These are phyloP conservation scores for Penicillium sp. DNA, from an alignment of 2,329 filamentous ascomycete genomes.

Conservation along the genomic window DNA sequence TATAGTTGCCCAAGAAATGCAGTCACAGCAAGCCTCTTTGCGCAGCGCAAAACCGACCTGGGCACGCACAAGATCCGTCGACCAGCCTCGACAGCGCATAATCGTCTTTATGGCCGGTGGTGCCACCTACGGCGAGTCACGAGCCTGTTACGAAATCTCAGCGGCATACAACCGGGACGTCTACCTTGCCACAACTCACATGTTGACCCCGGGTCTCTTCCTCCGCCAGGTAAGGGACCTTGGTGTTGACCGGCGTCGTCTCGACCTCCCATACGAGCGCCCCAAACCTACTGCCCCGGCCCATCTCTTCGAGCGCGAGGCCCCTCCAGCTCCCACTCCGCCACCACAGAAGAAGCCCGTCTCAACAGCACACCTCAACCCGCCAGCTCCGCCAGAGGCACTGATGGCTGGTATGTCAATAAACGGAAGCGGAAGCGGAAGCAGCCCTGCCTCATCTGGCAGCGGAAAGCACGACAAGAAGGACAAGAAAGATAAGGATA, in stretches of 20 bases:
- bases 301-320: slow-evolving; percentile 77
- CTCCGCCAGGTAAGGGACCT: slow-evolving; percentile 80
- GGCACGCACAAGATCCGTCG: slow-evolving; percentile 75
- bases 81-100: slow-evolving; percentile 83
- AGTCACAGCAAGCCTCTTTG: slow-evolving; percentile 66
- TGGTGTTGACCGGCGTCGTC: slow-evolving; percentile 68
- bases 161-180: slow-evolving; percentile 72
- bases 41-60: slow-evolving; percentile 92
- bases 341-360: slow-evolving; percentile 26
- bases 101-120: slow-evolving; percentile 95
- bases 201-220: slow-evolving; percentile 83
- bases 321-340: slow-evolving; percentile 52
- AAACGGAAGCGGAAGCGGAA: slow-evolving; percentile 31
- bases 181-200: slow-evolving; percentile 87
- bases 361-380: slow-evolving; percentile 25
- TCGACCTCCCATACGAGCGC: slow-evolving; percentile 78
- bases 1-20: slow-evolving; percentile 49
- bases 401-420: slow-evolving; percentile 41
- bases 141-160: slow-evolving; percentile 84
- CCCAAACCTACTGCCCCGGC: slow-evolving; percentile 79
- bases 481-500: slow-evolving; percentile 53
- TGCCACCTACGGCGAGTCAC: slow-evolving; percentile 87
- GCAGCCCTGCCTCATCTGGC: slow-evolving; percentile 22
- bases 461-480: slow-evolving; percentile 34
- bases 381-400: slow-evolving; percentile 33